Evolutionary conservation across 352 stramenopile genomes (phyloP), one percentile per base, ranked within the genome.

Genomic region (Pythium plurisporium): DNA sequence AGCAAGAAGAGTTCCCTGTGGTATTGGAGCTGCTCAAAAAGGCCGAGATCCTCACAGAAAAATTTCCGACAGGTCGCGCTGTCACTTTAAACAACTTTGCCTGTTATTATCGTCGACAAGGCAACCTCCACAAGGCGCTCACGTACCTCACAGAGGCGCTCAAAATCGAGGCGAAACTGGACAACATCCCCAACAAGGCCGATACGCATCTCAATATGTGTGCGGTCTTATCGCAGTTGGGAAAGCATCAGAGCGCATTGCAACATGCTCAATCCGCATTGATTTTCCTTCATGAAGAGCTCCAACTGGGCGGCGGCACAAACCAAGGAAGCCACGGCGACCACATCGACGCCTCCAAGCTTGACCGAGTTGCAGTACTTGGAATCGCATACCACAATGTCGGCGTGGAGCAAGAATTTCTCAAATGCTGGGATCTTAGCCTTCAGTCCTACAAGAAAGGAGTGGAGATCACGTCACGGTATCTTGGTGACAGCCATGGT

Each of bases 191-290:
- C 4, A 96, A 97, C 43, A 88, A 88, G 29, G 94, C 92, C 22
- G 94, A 98, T 60, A 98, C 94, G 4, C 88, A 98, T 57, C 71
- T 98, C 12, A 98, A 98, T 69, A 92, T 97, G 60, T 98, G 94
- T 41, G 91, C 94, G 0, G 92, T 98, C 37, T 76, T 98, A 9
- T 97, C 88, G 1, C 89, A 97, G 34, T 72, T 97, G 5, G 89
- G 89, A 1, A 87, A 95, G 31, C 92, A 98, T 62, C 79, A 94
- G 27, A 89, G 70, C 34, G 94, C 94, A 1, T 66, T 98, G 4
- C 79, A 96, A 9, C 91, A 98, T 45, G 94, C 92, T 0, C 91
- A 98, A 50, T 89, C 77, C 7, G 94, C 94, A 5, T 64, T 98
- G 12, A 97, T 97, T 38, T 70, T 97, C 15, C 65, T 98, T 4